Conservation (phyloP, 495 filamentous ascomycete species). For the Aspergillus steynii region DNA sequence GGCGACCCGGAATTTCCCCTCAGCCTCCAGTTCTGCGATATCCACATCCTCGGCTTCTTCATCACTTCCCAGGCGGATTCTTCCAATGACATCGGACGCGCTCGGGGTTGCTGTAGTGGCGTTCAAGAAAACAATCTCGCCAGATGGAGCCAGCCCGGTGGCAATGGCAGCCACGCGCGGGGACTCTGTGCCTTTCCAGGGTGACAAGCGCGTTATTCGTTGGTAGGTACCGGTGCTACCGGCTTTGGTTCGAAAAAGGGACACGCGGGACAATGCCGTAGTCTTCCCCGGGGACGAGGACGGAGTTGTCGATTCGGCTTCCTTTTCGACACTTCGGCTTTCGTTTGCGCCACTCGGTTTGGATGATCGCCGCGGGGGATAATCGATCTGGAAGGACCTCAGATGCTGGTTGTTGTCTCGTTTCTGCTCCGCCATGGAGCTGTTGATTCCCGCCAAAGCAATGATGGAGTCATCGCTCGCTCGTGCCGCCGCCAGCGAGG, state of each 20-base stretch:
- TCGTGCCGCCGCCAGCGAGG: slow-evolving; percentile 69
- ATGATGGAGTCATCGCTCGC: slow-evolving; percentile 55
- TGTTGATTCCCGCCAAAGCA: slow-evolving; percentile 86
- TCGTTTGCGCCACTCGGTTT: slow-evolving; percentile 15
- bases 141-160: slow-evolving; percentile 68
- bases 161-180: slow-evolving; percentile 70
- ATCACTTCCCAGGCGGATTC: slow-evolving; percentile 59
- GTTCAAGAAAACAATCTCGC: slow-evolving; percentile 79
- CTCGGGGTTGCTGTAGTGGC: slow-evolving; percentile 51
- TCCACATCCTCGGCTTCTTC: slow-evolving; percentile 84
- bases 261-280: slow-evolving; percentile 54
- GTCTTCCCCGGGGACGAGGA: slow-evolving; percentile 42
- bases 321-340: slow-evolving; percentile 19
- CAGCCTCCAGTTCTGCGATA: slow-evolving; percentile 56
- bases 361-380: slow-evolving; percentile 28
- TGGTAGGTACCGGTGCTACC: slow-evolving; percentile 70
- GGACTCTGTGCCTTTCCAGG: slow-evolving; percentile 46
- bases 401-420: slow-evolving; percentile 87
- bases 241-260: slow-evolving; percentile 62
- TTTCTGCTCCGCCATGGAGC: slow-evolving; percentile 64
- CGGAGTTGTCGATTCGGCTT: slow-evolving; percentile 21
- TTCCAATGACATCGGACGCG: slow-evolving; percentile 62
- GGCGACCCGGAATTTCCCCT: slow-evolving; percentile 64
- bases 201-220: slow-evolving; percentile 71
- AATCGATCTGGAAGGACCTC: slow-evolving; percentile 69